A percentile compares a stretch with the other conserved stretches of the same genome.
phyloP scores from a whole-genome alignment of 2,329 filamentous ascomycete species.

The Alternaria consortialis region DNA sequence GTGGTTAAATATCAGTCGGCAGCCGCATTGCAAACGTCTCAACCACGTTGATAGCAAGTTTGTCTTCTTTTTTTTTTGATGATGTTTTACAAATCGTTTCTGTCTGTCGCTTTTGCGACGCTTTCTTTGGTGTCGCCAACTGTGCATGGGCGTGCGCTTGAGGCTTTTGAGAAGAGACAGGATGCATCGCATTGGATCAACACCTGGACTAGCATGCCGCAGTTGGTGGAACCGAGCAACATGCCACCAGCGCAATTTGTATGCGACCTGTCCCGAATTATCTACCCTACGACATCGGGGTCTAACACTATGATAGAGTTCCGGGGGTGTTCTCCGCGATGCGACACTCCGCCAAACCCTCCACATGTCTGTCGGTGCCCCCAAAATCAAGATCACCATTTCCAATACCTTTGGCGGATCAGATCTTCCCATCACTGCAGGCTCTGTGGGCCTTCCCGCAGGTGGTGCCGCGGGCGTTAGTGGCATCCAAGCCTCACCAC shows the following conservation, averaged over 20 bases:
- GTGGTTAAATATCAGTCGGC: not conserved
- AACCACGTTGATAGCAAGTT: not conserved
- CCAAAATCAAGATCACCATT: slow-evolving; percentile 68
- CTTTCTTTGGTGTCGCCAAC: not conserved
- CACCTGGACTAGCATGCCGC: slow-evolving; percentile 72
- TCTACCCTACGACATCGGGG: no score
- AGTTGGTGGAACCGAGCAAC: slow-evolving; percentile 69
- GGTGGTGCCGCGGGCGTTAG: slow-evolving; percentile 64
- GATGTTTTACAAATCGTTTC: not conserved
- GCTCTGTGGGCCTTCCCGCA: slow-evolving; percentile 65
- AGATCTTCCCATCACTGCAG: slow-evolving; percentile 67
- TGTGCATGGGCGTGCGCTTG: slow-evolving; percentile 6
- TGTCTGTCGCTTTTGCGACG: not conserved
- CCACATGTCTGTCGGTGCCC: slow-evolving; percentile 65
- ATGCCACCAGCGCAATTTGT: slow-evolving; percentile 67
- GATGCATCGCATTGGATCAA: slow-evolving; percentile 65
- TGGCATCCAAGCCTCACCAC: slow-evolving; percentile 67
- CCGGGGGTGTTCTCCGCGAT: slow-evolving; percentile 64
- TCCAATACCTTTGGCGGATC: slow-evolving; percentile 72
- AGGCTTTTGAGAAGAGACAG: slow-evolving; percentile 21
- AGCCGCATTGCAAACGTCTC: not conserved
- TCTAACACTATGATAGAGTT: slow-evolving; percentile 55
- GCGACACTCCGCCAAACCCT: slow-evolving; percentile 73
- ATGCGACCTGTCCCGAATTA: slow-evolving; percentile 7
- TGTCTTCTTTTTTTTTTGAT: not conserved